These are phyloP conservation scores for Mycosphaerelloides madeirae DNA, from an alignment of 2,329 filamentous ascomycete species.

Conservation along the genomic window DNA sequence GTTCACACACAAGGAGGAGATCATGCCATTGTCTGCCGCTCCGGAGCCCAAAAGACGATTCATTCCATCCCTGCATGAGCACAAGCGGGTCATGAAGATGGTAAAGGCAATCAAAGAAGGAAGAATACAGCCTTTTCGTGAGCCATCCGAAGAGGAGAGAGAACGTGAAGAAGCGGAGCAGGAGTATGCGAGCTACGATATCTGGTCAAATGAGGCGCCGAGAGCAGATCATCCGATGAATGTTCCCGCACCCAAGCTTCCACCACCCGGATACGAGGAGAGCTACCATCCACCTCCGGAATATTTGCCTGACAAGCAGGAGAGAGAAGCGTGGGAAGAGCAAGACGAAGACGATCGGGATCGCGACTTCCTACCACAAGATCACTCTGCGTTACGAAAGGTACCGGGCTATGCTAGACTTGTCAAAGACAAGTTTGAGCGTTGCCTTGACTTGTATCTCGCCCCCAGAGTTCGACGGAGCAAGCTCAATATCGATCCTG, in stretches of 20 bases:
- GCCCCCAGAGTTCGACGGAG: slow-evolving; percentile 88
- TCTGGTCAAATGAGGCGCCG: slow-evolving; percentile 90
- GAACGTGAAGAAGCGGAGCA: slow-evolving; percentile 62
- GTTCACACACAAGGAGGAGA: slow-evolving; percentile 79
- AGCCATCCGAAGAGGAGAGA: slow-evolving; percentile 59
- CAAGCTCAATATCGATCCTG: slow-evolving; percentile 93
- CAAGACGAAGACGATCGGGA: slow-evolving; percentile 86
- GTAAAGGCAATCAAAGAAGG: slow-evolving; percentile 94
- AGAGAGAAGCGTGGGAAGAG: slow-evolving; percentile 79
- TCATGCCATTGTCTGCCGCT: slow-evolving; percentile 90
- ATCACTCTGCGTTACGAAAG: slow-evolving; percentile 78
- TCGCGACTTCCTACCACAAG: slow-evolving; percentile 78
- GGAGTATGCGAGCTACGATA: slow-evolving; percentile 71
- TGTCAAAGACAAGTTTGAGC: slow-evolving; percentile 92
- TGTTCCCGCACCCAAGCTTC: slow-evolving; percentile 86
- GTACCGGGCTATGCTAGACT: slow-evolving; percentile 88
- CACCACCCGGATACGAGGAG: slow-evolving; percentile 89
- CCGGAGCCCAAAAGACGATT: slow-evolving; percentile 96
- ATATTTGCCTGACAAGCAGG: slow-evolving; percentile 81
- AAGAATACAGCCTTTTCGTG: slow-evolving; percentile 83
- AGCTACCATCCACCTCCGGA: slow-evolving; percentile 95
- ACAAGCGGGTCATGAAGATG: slow-evolving; percentile 93
- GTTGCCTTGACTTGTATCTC: slow-evolving; percentile 91
- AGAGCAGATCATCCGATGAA: slow-evolving; percentile 86
- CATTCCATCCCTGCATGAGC: slow-evolving; percentile 92